Percentiles rank a stretch among this genome's conserved stretches.
Evolutionary conservation across 2,329 filamentous ascomycete genomes (phyloP).

Genomic region (Mycogone perniciosa): DNA sequence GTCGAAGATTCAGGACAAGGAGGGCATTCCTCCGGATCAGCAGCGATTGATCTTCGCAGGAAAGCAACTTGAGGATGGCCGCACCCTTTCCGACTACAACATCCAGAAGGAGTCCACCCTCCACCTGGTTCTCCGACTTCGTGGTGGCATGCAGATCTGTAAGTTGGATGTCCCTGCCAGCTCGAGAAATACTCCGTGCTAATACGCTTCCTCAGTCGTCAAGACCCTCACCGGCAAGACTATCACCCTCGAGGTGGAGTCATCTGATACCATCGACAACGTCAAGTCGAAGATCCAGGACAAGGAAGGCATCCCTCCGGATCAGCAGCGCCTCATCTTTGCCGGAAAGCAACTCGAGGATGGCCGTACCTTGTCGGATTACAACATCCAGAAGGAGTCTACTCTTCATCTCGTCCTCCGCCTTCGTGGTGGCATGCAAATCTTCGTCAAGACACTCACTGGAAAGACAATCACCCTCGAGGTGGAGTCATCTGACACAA

Average conservation of each 20-base stretch:
- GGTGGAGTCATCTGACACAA: conserved; percentile 83
- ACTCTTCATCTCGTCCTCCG: conserved; percentile 82
- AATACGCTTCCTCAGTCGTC: conserved; percentile 43
- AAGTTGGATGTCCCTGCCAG: conserved; percentile 23
- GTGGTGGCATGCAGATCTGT: conserved; percentile 62
- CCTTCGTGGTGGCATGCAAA: conserved; percentile 85
- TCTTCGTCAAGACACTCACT: conserved; percentile 80
- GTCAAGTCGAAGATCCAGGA: no score
- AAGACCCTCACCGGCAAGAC: conserved; percentile 67
- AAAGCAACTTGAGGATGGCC: conserved; percentile 92
- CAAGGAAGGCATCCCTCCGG: no score
- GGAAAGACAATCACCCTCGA: conserved; percentile 94
- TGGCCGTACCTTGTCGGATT: conserved; percentile 81
- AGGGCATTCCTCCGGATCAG: conserved; percentile 93
- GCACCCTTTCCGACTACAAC: conserved; percentile 50
- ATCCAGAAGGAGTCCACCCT: conserved; percentile 62
- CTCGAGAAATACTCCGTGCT: conserved; percentile 1
- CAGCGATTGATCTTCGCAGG: conserved; percentile 94
- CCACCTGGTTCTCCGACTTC: conserved; percentile 68
- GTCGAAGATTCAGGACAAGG: conserved; percentile 97
- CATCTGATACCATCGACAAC: no score
- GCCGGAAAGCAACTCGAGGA: conserved; percentile 95
- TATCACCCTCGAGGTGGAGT: no score
- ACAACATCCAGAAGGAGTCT: conserved; percentile 93
- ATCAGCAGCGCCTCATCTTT: conserved; percentile 88